Evolutionary conservation across 2,329 filamentous ascomycete species (phyloP).

Genomic region (Ascochyta viciae-villosae): DNA sequence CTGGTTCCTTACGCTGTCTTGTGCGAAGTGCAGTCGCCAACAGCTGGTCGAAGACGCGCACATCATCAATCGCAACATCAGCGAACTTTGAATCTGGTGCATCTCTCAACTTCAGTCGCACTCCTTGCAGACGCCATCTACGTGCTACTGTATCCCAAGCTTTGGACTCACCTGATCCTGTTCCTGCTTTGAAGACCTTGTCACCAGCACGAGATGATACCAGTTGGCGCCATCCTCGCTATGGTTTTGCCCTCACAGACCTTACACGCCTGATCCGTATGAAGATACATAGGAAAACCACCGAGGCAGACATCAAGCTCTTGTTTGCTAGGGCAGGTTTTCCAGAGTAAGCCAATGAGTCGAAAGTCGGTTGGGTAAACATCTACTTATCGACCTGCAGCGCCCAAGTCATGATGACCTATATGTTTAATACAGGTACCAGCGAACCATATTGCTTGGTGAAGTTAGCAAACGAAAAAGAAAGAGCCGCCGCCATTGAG

Average conservation of each 20-base stretch:
- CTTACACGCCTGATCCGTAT: not conserved
- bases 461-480: not conserved
- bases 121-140: not conserved
- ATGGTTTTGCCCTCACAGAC: not conserved
- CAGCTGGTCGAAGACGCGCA: not conserved
- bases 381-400: not conserved
- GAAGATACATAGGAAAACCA: not conserved
- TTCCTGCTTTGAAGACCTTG: not conserved
- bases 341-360: not conserved
- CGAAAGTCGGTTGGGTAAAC: no score
- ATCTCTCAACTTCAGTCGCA: not conserved
- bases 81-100: not conserved
- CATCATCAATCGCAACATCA: not conserved
- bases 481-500: not conserved
- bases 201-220: not conserved
- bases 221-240: not conserved
- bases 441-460: not conserved
- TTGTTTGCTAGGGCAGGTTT: not conserved
- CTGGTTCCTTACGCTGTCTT: not conserved
- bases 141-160: not conserved
- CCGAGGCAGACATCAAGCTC: not conserved
- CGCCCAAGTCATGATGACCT: not conserved
- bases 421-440: not conserved
- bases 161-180: not conserved
- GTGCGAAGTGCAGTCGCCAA: not conserved